phyloP scores from a whole-genome alignment of 495 filamentous ascomycete genomes.

The Chaetomium tenue region DNA sequence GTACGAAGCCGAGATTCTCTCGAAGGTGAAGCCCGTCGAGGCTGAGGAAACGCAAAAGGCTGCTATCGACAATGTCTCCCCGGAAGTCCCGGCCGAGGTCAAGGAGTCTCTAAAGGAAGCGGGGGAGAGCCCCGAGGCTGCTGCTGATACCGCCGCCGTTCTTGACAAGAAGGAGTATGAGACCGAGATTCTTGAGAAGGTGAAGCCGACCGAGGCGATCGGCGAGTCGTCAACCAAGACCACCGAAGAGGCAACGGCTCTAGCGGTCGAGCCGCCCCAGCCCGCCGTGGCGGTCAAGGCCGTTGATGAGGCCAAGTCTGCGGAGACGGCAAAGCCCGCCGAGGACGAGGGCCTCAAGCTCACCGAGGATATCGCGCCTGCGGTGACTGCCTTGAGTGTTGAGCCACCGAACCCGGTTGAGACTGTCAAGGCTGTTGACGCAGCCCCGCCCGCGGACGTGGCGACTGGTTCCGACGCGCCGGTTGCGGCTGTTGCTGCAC shows the following conservation, averaged over 20 bases:
- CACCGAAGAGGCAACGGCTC: constrained; percentile 1
- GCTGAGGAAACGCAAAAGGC: constrained; percentile 45
- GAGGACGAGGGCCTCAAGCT: constrained; percentile 26
- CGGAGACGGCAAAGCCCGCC: constrained; percentile 12
- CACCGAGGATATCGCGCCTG: constrained; percentile 6
- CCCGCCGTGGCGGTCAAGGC: constrained; percentile 2
- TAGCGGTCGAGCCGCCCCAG: neutral
- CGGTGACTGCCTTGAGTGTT: neutral
- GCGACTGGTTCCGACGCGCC: neutral
- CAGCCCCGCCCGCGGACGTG: constrained; percentile 7
- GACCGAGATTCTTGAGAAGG: constrained; percentile 58
- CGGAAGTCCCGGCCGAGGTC: constrained; percentile 66
- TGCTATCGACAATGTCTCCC: constrained; percentile 39
- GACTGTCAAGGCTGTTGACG: constrained; percentile 23
- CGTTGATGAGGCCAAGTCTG: constrained; percentile 15
- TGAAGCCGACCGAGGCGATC: constrained; percentile 30
- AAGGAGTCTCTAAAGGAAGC: constrained; percentile 69
- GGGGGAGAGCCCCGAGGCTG: constrained; percentile 65
- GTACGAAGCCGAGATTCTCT: constrained; percentile 65
- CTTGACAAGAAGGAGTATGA: constrained; percentile 77
- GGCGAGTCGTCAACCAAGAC: constrained; percentile 27
- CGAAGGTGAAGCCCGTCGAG: constrained; percentile 51
- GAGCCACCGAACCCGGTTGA: constrained; percentile 21
- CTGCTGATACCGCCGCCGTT: constrained; percentile 63
- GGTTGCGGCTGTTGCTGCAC: neutral